Evolutionary conservation across 768 basidiomycete species (phyloP), one percentile per base, ranked within the genome.

Genomic region (Coprinopsis cinerea): DNA sequence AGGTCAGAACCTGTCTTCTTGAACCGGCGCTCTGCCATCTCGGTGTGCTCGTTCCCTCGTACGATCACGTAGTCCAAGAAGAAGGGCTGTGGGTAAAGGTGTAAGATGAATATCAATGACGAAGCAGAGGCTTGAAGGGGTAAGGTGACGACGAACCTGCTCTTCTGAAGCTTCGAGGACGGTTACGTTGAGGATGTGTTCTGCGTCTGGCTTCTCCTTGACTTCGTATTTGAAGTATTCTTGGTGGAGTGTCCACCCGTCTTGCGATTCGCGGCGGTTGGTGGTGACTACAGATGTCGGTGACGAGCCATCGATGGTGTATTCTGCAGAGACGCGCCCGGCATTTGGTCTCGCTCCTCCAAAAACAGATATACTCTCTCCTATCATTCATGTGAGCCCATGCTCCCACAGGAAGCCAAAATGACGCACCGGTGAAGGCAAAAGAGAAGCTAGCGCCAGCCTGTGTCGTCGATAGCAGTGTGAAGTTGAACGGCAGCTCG

Each of bases 41-140:
- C n/a, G 18, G 43, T 45, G 24, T 51, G 50, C 14, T 20, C 15
- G 50, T 51, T 51, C 5, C 41, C 50, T 11, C 24, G 25, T 22
- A 44, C 36, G 2, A 51, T 13, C 18, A 51, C 35, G 32, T 51
- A 51, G 35, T 51, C 50, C 13, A 51, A 22, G 17, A 39, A 13
- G 44, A 51, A 51, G 3, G 50, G 50, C 50, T 51, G 22, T 10
- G 32, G 25, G 2, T n/a, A n/a, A n/a, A n/a, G n/a, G n/a, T n/a
- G n/a, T n/a, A n/a, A n/a, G n/a, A n/a, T n/a, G n/a, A n/a, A n/a
- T n/a, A n/a, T n/a, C n/a, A n/a, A n/a, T n/a, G n/a, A n/a, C n/a
- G n/a, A n/a, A n/a, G n/a, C n/a, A n/a, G n/a, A n/a, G n/a, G n/a
- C n/a, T 47, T 22, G 17, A 17, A 20, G 46, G 18, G 10, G 18